These are phyloP conservation scores for Suillus occidentalis DNA, from an alignment of 768 basidiomycete genomes.

Conservation along the genomic window DNA sequence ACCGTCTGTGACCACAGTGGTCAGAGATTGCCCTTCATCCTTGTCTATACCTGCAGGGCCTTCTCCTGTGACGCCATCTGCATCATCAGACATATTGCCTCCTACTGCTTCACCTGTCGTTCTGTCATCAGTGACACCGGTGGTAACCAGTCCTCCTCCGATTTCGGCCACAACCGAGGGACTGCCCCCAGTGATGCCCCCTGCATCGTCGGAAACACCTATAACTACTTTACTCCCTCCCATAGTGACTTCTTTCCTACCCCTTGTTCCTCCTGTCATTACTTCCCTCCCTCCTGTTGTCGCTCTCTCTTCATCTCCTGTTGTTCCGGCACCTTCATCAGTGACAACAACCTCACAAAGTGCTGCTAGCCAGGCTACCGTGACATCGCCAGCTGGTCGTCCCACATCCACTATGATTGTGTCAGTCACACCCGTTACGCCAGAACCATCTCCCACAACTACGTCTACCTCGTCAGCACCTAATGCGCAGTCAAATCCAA, in stretches of 20 bases:
- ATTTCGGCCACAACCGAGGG: not conserved
- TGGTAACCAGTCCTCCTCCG: not conserved
- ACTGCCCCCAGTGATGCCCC: not conserved
- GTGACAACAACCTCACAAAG: not conserved
- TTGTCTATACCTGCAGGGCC: not conserved
- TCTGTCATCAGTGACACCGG: not conserved
- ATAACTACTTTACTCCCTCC: not conserved
- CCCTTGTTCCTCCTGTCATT: not conserved
- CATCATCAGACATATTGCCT: not conserved
- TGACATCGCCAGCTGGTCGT: too few species aligned
- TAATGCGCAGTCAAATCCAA: not conserved
- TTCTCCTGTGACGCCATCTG: not conserved
- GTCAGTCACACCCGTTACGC: not conserved
- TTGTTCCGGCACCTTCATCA: not conserved
- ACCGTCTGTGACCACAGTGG: not conserved
- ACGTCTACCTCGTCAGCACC: not conserved
- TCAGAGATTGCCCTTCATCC: not conserved
- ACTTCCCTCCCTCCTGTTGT: not conserved
- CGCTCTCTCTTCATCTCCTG: not conserved
- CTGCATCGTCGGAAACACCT: not conserved
- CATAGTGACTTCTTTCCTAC: not conserved
- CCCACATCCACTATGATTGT: too few species aligned
- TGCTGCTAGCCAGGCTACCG: not conserved
- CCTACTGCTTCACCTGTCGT: not conserved
- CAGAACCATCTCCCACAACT: slow-evolving; percentile 4